phyloP scores from a whole-genome alignment of 192 early-diverging fungal species.

The Gryganskiella cystojenkinii region DNA sequence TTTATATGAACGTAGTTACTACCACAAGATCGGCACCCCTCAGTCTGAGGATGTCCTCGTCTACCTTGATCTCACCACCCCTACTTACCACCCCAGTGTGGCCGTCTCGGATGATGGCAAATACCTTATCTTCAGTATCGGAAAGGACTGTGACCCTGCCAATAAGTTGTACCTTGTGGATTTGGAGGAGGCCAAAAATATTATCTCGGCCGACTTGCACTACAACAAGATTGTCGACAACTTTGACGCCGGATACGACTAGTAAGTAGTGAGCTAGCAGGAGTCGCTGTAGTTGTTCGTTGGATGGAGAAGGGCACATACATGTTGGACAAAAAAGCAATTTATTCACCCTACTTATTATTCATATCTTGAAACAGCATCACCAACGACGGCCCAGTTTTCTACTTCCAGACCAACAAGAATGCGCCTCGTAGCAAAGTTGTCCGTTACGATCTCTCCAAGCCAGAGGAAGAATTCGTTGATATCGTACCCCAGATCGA shows the following conservation, averaged over 20 bases:
- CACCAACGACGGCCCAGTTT: slow-evolving; percentile 63
- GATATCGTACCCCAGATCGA: slow-evolving; percentile 40
- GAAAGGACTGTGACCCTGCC: slow-evolving; percentile 54
- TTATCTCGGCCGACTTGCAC: slow-evolving; percentile 18
- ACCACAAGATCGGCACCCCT: slow-evolving; percentile 63
- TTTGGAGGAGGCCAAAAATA: slow-evolving; percentile 21
- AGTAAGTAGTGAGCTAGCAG: slow-evolving; percentile 13
- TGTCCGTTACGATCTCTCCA: slow-evolving; percentile 65
- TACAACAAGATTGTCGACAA: slow-evolving; percentile 61
- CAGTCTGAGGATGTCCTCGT: slow-evolving; percentile 67
- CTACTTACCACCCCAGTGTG: slow-evolving; percentile 38
- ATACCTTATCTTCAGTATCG: slow-evolving; percentile 61
- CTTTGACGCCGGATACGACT: slow-evolving; percentile 56
- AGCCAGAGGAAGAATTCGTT: slow-evolving; percentile 52
- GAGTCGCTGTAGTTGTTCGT: too few species aligned
- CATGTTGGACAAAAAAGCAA: too few species aligned
- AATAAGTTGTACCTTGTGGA: slow-evolving; percentile 55
- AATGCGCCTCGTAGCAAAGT: slow-evolving; percentile 69
- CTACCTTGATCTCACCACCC: slow-evolving; percentile 57
- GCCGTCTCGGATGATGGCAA: slow-evolving; percentile 63
- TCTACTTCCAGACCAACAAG: slow-evolving; percentile 68
- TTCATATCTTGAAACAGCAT: slow-evolving; percentile 27
- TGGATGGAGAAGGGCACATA: too few species aligned
- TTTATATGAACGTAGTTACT: slow-evolving; percentile 26
- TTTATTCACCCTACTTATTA: neutral